phyloP scores from a whole-genome alignment of 2,329 filamentous ascomycete species.

The Metarhizium album region DNA sequence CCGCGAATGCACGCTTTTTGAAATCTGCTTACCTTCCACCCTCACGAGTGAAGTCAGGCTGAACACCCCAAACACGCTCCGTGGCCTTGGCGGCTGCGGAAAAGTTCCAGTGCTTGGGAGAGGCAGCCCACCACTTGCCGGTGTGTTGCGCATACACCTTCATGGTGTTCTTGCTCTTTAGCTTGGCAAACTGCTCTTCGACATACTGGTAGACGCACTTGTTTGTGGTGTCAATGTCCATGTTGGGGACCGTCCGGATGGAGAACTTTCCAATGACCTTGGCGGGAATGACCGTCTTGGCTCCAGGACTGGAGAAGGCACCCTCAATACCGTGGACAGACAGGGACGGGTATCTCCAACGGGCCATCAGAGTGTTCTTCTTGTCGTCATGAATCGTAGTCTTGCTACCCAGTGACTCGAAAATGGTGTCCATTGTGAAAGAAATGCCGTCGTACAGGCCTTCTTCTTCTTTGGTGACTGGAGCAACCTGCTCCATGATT shows the following conservation, averaged over 20 bases:
- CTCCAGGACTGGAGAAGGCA: conserved; percentile 83
- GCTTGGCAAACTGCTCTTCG: conserved; percentile 72
- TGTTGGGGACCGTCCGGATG: conserved; percentile 93
- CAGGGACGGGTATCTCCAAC: conserved; percentile 90
- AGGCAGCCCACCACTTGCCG: conserved; percentile 98
- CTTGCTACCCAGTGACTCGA: conserved; percentile 81
- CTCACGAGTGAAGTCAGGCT: conserved; percentile 92
- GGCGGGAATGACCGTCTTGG: conserved; percentile 96
- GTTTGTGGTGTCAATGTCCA: conserved; percentile 89
- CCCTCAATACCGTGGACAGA: conserved; percentile 93
- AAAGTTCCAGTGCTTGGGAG: conserved; percentile 99
- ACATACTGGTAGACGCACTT: conserved; percentile 74
- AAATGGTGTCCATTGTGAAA: conserved; percentile 92
- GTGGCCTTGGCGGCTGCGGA: conserved; percentile 89
- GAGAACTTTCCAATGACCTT: conserved; percentile 98
- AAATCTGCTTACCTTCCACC: conserved; percentile 60
- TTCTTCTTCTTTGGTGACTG: conserved; percentile 77
- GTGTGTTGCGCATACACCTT: conserved; percentile 75
- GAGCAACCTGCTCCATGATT: conserved; percentile 84
- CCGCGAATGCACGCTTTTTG: neutral
- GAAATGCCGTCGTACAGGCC: conserved; percentile 79
- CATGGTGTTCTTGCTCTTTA: conserved; percentile 85
- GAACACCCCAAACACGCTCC: conserved; percentile 83
- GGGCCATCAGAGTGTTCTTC: conserved; percentile 85
- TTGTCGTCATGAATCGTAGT: conserved; percentile 83